Conservation (phyloP, 225 moss, liverwort and hornwort genomes). For the Pleurozium schreberi region DNA sequence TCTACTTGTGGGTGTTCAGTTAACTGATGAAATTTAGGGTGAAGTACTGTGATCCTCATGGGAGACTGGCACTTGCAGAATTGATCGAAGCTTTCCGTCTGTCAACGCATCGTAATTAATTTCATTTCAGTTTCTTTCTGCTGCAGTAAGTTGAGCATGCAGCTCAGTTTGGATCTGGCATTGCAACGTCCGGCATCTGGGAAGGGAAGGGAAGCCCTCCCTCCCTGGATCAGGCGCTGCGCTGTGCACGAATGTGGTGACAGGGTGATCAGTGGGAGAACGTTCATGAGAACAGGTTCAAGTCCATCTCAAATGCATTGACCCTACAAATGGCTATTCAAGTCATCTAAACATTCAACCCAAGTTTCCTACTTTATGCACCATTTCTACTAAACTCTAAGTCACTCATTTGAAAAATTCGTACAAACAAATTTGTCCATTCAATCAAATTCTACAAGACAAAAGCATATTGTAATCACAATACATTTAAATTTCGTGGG, state of each 20-base stretch:
- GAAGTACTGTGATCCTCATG: too few relatives aligned
- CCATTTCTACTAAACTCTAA: too few relatives aligned
- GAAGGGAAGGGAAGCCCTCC: not conserved
- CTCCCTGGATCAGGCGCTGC: too few relatives aligned
- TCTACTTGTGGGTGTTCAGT: too few relatives aligned
- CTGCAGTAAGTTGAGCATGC: not conserved
- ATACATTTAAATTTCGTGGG: too few relatives aligned
- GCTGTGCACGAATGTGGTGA: not conserved
- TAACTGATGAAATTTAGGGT: not conserved
- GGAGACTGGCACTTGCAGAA: not conserved
- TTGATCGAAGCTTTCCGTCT: not conserved
- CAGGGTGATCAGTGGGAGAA: not conserved
- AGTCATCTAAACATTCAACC: too few relatives aligned
- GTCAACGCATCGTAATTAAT: not conserved
- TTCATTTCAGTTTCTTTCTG: not conserved
- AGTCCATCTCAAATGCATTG: not conserved
- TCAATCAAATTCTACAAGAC: too few relatives aligned
- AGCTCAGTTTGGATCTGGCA: constrained; percentile 4
- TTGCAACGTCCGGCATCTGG: constrained; percentile 12
- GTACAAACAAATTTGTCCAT: too few relatives aligned
- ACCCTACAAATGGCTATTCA: too few relatives aligned
- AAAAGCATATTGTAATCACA: too few relatives aligned
- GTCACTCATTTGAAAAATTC: too few relatives aligned
- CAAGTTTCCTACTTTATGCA: too few relatives aligned
- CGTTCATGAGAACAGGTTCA: not conserved